These are phyloP conservation scores for Dacryopinax spathularia DNA, from an alignment of 768 basidiomycete genomes.

Conservation along the genomic window DNA sequence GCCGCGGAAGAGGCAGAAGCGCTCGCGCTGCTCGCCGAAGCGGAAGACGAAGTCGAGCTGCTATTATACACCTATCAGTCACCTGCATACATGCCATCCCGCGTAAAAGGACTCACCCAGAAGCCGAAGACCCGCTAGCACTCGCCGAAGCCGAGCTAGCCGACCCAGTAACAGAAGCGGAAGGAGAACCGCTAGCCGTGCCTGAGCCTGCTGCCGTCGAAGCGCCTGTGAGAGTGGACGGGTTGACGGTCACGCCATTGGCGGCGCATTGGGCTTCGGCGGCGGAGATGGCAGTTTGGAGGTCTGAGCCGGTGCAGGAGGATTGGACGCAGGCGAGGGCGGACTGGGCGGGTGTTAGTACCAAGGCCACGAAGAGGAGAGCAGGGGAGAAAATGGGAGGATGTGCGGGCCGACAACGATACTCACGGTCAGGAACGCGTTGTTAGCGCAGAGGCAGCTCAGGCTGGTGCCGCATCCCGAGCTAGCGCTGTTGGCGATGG, in stretches of 20 bases:
- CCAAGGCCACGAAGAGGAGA: too few species aligned
- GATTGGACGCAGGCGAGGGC: background rate
- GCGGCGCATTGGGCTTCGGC: background rate
- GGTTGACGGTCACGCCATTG: background rate
- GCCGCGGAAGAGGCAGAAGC: too few species aligned
- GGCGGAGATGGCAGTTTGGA: background rate
- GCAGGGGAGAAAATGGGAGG: background rate
- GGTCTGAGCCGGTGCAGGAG: background rate
- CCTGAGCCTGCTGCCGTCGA: background rate
- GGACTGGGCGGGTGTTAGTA: background rate
- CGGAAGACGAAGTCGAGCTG: too few species aligned
- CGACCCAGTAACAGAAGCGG: too few species aligned
- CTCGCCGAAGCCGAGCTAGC: too few species aligned
- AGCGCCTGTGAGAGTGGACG: background rate
- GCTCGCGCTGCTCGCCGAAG: too few species aligned
- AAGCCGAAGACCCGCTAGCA: too few species aligned
- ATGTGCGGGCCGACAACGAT: background rate
- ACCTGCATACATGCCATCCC: too few species aligned
- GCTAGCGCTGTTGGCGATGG: background rate
- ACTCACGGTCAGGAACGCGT: background rate
- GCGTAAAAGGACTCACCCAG: too few species aligned
- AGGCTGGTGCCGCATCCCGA: background rate
- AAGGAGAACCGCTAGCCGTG: background rate
- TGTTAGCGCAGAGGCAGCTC: background rate
- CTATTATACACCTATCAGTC: too few species aligned